Base-by-base conservation (phyloP, 164 flowering plant species). In the Vitis riparia region DNA sequence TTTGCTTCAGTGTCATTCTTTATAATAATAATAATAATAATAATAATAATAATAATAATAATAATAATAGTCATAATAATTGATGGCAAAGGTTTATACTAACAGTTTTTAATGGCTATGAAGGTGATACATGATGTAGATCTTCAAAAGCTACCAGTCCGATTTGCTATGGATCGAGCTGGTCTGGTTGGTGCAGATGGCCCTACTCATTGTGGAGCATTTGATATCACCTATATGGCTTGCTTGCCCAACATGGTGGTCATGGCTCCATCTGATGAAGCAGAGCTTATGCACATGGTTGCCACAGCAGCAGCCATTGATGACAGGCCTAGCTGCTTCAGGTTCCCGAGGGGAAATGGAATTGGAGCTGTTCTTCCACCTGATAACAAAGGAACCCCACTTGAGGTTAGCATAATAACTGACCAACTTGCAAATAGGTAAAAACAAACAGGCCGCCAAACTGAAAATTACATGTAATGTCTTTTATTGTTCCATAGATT, bases 101-200 rank as follows among this genome's bases (percentile, higher is more conserved):
- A 48, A 71, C 44, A 5, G 9, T 27, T 50, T 62, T 10, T 30
- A 32, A 5, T 73, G 37, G 9, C 11, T 13, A 63, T 80, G 59
- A 62, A 94, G 97, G 98, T 94, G 70, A 86, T 90, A 17, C 97
- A 91, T 71, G 99, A 92, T 66, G 99, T 94, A 13, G 97, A 92
- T 77, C 96, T 94, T 59, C 99, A 94, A 68, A 94, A 88, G 50
- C 75, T 94, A 50, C 99, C 99, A 0, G 99, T 94, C 3, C 82
- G 99, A 16, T 92, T 94, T 58, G 97, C 96, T 2, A 55, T 94
- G 82, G 99, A 94, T 55, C 71, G 97, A 77, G 95, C 97, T 16
- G 98, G 98, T 56, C 68, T 94, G 68, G 97, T 92, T 49, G 97
- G 99, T 59, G 97, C 97, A 23, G 99, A 94, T 76, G 97, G 98